Evolutionary conservation across 129 eudicot genomes (phyloP).

Genomic region (Flaveria trinervia): DNA sequence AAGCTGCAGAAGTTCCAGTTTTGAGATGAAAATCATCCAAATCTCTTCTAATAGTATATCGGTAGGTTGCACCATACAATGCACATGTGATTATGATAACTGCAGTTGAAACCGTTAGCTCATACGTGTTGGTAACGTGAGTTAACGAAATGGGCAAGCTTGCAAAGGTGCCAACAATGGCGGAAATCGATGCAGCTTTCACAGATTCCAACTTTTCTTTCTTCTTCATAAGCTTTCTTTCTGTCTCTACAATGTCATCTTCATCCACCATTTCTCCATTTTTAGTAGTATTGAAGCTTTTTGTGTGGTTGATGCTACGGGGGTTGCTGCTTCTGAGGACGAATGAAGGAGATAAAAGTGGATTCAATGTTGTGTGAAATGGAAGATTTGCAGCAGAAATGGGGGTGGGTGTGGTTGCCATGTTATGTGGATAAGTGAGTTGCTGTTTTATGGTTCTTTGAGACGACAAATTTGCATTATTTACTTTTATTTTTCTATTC

Average conservation of each 20-base stretch:
- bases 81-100: conserved; percentile 67
- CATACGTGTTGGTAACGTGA: conserved; percentile 37
- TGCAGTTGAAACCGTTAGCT: conserved; percentile 60
- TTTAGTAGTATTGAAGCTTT: conserved; percentile 22
- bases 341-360: conserved; percentile 21
- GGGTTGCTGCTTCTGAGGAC: conserved; percentile 29
- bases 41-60: conserved; percentile 83
- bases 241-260: not conserved
- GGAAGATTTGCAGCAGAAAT: conserved; percentile 35
- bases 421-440: conserved; percentile 35
- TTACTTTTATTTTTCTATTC: not conserved
- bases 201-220: conserved; percentile 78
- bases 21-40: conserved; percentile 78
- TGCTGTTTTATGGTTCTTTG: conserved; percentile 17
- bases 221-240: conserved; percentile 35
- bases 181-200: conserved; percentile 76
- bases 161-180: conserved; percentile 69
- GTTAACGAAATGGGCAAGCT: conserved; percentile 63
- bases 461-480: not conserved
- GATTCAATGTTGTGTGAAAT: conserved; percentile 19
- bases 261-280: conserved; percentile 41
- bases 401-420: conserved; percentile 42
- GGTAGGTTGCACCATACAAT: conserved; percentile 81
- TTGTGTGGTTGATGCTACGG: conserved; percentile 2
- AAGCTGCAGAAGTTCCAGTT: conserved; percentile 82